Base-by-base conservation (phyloP, 805 yeast genomes). In the Ogataea nonfermentans region DNA sequence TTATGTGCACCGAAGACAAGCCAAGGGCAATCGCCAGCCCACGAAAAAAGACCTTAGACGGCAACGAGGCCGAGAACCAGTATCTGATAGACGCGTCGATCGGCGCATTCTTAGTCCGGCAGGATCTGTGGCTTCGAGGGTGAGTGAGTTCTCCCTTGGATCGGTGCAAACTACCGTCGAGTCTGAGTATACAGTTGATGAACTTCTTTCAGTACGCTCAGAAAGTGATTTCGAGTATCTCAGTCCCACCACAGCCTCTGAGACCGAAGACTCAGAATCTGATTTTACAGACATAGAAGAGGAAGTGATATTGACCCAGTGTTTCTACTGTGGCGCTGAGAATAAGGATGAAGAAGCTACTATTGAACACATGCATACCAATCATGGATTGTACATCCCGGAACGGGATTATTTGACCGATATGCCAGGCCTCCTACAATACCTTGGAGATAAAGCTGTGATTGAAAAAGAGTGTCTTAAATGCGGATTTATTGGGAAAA, bases 311-410 rank as follows among this genome's bases (percentile, higher is more conserved):
- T 55, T 70, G 29, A 62, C 68, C 2, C 55, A 57, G 15, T 76
- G 81, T 46, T 72, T 74, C 53, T 76, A 68, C 48, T 76, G 81
- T 54, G 76, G 75, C 0, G 44, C 48, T 13, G 57, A 66, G 29
- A 65, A 63, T 46, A 48, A 44, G 7, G 68, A 63, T 24, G 37
- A 66, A 1, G 77, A 74, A n/a, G 67, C 61, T 10, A 70, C 68
- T 46, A 55, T 85, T 17, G 67, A 67, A 22, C 96, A 93, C 59
- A 85, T 93, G 95, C 78, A 74, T 53, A 67, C 69, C 32, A 70
- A 60, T 30, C 96, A 85, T 60, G 98, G 98, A 0, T 71, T 93
- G 23, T 91, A 82, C 47, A 74, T 93, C 6, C 99, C 99, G 1
- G 96, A 93, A 56, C 67, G 74, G 46, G 74, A 78, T 13, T 86